Percentiles rank a stretch among this genome's conserved stretches.
These are phyloP conservation scores for Xylariaceae sp. DNA, from an alignment of 2,329 filamentous ascomycete species.

Conservation along the genomic window DNA sequence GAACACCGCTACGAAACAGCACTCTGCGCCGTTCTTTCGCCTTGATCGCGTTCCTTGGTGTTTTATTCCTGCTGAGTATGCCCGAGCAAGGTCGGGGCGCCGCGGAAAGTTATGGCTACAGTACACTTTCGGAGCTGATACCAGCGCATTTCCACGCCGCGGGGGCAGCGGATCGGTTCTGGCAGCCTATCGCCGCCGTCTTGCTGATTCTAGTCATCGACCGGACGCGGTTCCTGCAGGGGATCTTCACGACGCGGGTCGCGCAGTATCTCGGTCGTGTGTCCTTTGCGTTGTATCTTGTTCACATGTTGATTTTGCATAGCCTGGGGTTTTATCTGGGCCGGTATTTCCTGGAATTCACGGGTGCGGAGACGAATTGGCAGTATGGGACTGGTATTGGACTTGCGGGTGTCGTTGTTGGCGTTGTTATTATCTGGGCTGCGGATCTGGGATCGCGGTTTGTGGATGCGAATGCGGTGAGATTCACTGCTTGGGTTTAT, in stretches of 20 bases:
- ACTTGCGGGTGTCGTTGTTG: constrained; percentile 12
- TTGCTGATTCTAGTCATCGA: constrained; percentile 27
- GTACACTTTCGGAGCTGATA: constrained; percentile 18
- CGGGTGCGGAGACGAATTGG: constrained; percentile 14
- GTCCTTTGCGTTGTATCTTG: constrained; percentile 29
- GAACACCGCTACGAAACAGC: neutral
- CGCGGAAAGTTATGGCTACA: constrained; percentile 22
- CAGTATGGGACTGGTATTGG: constrained; percentile 17
- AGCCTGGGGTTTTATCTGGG: constrained; percentile 22
- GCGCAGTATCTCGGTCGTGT: constrained; percentile 30
- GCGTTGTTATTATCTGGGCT: constrained; percentile 19
- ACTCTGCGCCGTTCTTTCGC: neutral
- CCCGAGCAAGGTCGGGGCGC: constrained; percentile 23
- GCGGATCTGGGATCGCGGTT: constrained; percentile 25
- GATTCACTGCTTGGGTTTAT: constrained; percentile 22
- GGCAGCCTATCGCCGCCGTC: constrained; percentile 27
- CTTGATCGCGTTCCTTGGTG: constrained; percentile 10
- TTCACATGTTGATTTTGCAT: constrained; percentile 27
- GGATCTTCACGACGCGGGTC: constrained; percentile 27
- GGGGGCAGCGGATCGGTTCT: constrained; percentile 25
- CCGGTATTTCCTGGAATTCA: constrained; percentile 11
- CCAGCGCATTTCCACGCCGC: constrained; percentile 18
- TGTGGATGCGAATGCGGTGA: constrained; percentile 23
- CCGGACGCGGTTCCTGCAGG: constrained; percentile 22
- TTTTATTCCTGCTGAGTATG: constrained; percentile 23